Percentiles rank a stretch among this genome's conserved stretches.
Conservation (phyloP, 768 basidiomycete species). For the Tubosaeta sp. region DNA sequence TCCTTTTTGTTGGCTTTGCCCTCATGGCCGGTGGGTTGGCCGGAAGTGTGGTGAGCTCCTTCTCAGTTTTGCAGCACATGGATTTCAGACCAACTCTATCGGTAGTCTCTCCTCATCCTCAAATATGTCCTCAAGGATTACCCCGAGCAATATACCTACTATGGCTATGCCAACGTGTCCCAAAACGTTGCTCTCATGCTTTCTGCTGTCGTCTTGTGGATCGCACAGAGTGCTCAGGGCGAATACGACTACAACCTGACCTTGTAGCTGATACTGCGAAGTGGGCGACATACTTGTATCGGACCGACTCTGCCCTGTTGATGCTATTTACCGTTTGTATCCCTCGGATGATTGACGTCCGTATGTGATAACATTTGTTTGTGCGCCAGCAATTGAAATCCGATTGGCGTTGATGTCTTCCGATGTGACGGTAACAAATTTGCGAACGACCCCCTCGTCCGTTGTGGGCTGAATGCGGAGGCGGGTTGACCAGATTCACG, state of each 20-base stretch:
- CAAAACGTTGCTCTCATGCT: conserved; percentile 86
- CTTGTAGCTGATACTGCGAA: conserved; percentile 35
- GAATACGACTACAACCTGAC: conserved; percentile 95
- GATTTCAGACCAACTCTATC: neutral
- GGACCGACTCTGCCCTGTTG: neutral
- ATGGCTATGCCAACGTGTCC: conserved; percentile 93
- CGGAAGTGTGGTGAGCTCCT: conserved; percentile 82
- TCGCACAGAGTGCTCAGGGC: conserved; percentile 76
- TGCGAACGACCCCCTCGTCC: no score
- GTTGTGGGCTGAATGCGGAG: no score
- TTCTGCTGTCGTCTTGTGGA: conserved; percentile 86
- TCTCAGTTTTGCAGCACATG: neutral
- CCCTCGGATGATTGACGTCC: neutral
- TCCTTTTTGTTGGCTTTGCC: conserved; percentile 94
- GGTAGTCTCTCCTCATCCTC: conserved; percentile 79
- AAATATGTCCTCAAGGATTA: conserved; percentile 82
- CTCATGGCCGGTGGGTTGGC: conserved; percentile 97
- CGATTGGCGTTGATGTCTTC: neutral
- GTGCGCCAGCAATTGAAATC: neutral
- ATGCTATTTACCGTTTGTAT: conserved; percentile 13
- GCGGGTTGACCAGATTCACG: neutral
- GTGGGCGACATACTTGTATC: conserved; percentile 1
- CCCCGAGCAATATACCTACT: conserved; percentile 75
- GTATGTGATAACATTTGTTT: neutral
- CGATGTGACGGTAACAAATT: neutral